Base-by-base conservation (phyloP, 495 filamentous ascomycete species). In the Eremomyces bilateralis region DNA sequence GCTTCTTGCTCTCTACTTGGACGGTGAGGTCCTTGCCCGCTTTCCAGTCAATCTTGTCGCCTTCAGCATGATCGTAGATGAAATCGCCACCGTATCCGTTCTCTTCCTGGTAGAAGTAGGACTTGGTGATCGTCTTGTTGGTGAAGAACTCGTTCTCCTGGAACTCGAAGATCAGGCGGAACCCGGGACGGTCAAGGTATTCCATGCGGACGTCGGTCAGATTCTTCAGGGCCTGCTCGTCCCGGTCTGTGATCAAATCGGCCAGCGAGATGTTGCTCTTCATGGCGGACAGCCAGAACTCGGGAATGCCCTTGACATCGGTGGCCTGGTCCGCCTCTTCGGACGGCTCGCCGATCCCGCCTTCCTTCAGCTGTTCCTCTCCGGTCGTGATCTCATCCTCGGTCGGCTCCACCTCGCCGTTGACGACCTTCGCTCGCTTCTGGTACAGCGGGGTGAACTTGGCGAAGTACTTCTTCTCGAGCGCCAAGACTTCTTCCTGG, bases 271-370 rank as follows among this genome's bases (percentile, higher is more conserved):
- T 69, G 52, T 93, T 81, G 61, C 95, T 99, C 67, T 99, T 99
- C 88, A 99, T 95, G 42, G 90, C 82, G 39, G 85, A 93, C 19
- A 99, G 65, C 90, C 90, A 99, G 65, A 99, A 99, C 56, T 99
- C 90, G 21, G 90, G 90, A 41, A 95, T 92, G 47, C 84, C 84
- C 42, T 62, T 59, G 30, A 69, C 61, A 40, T 57, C 52, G 34
- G 57, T 53, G 29, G 50, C 44, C 4, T 16, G 33, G 39, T 62
- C 61, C 37, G 64, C 58, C 34, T 53, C 51, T 42, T 69, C 59
- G 35, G 71, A 59, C 42, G 67, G 63, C 43, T 63, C 61, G 45
- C 66, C 65, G n/a, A 48, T 42, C 25, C 57, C 53, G 17, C 68
- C 61, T 5, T 68, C 63, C 29, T 75, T 18, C 10, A 6, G 70